Base-by-base conservation (phyloP, 1,139 yeast genomes). In the Geotrichum restrictum region DNA sequence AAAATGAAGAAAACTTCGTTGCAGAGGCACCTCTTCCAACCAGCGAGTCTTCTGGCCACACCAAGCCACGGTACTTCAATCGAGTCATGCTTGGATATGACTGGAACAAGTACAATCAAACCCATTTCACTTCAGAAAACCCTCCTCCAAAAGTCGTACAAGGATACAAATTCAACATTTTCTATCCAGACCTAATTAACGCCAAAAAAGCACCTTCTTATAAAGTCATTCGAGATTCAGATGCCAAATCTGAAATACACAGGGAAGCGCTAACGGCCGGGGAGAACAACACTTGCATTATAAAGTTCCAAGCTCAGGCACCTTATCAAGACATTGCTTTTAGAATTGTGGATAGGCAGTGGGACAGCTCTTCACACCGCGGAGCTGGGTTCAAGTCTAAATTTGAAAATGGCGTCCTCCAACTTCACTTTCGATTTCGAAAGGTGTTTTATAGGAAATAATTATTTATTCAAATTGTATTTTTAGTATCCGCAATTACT, bases 111-210 rank as follows among this genome's bases (percentile, higher is more conserved):
- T 70, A 71, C 57, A 70, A 71, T 49, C 66, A 65, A 51, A 59
- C 67, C 1, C 74, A 70, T 50, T 70, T 67, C 56, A 60, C 59
- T 37, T 53, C 60, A 11, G 69, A 70, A 14, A 63, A 68, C 48
- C 72, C 71, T 13, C 74, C 75, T 3, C 74, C 74, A 1, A 70
- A 69, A 44, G 58, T 62, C 1, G 70, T 70, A n/a, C 69, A 66
- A 53, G 75, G 75, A 3, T 71, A 71, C 57, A 61, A 62, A 45
- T 71, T 71, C 60, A 69, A 69, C 49, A 60, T 71, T 2, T 68
- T 60, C 48, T 71, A 70, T 49, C 74, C 74, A 0, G 65, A 64
- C 18, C 54, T 71, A 29, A 53, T 58, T 6, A 62, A 60, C 16
- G 48, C 66, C 4, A 31, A 60, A 4, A 57, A 57, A 19, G 61